A percentile compares a stretch with the other conserved stretches of the same genome.
phyloP scores from a whole-genome alignment of 352 stramenopile genomes.

The Thraustochytrium sp. region DNA sequence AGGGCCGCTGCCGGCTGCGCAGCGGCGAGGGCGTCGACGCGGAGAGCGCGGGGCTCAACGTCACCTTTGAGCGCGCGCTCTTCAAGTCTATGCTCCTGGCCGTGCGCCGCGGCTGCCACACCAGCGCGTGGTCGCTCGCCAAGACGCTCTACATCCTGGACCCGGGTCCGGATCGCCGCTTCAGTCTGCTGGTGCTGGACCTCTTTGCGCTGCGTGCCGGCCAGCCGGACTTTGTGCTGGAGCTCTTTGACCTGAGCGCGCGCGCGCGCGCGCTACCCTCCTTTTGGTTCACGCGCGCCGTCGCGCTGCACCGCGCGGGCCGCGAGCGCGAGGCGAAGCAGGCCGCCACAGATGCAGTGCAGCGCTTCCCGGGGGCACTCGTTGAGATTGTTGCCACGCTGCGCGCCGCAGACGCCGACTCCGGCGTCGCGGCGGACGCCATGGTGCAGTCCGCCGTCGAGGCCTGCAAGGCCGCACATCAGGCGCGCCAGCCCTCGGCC shows the following conservation, averaged over 20 bases:
- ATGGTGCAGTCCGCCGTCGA: slow-evolving; percentile 22
- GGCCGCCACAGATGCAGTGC: not conserved
- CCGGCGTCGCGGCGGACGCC: not conserved
- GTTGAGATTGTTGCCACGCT: not conserved
- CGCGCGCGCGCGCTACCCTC: not conserved
- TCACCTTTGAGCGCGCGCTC: not conserved
- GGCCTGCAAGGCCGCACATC: not conserved
- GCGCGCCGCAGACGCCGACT: not conserved
- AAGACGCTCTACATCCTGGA: not conserved
- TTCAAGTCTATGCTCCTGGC: slow-evolving; percentile 33
- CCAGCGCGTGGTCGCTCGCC: not conserved
- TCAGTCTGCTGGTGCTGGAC: not conserved
- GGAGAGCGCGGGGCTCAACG: not conserved
- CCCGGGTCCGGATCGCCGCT: not conserved
- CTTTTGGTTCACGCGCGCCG: slow-evolving; percentile 1
- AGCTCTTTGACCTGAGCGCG: not conserved
- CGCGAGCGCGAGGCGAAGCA: not conserved
- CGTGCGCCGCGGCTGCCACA: not conserved
- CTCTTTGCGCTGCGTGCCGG: not conserved
- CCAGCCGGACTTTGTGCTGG: not conserved
- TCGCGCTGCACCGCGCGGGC: not conserved
- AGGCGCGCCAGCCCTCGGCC: not conserved
- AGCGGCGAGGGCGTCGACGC: not conserved
- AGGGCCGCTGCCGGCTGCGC: slow-evolving; percentile 7
- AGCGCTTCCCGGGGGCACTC: not conserved